Conservation (phyloP, 371 early-diverging fungal genomes). For the Mucor racemosus region DNA sequence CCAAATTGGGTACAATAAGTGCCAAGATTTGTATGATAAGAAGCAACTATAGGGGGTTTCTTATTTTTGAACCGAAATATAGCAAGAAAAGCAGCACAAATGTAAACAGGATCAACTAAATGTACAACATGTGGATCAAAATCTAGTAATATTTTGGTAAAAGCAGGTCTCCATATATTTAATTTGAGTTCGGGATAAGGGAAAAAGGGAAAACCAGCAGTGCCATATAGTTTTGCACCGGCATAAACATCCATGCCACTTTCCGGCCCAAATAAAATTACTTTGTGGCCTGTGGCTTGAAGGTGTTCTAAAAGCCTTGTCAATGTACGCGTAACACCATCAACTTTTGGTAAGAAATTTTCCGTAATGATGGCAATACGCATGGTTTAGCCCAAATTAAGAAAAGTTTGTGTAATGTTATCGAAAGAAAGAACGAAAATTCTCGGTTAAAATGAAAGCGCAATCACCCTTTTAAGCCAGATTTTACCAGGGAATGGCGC, state of each 20-base stretch:
- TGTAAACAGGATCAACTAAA: slow-evolving; percentile 55
- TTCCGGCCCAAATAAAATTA: slow-evolving; percentile 49
- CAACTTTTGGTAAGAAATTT: slow-evolving; percentile 57
- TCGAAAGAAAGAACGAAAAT: not conserved
- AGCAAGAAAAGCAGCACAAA: slow-evolving; percentile 41
- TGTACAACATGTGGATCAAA: slow-evolving; percentile 55
- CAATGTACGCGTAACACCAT: slow-evolving; percentile 55
- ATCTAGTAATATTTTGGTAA: slow-evolving; percentile 35
- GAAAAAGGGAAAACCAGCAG: slow-evolving; percentile 48
- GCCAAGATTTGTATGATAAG: slow-evolving; percentile 56
- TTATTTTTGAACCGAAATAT: slow-evolving; percentile 12
- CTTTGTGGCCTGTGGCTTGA: slow-evolving; percentile 37
- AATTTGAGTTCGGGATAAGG: slow-evolving; percentile 54
- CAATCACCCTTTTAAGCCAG: not conserved
- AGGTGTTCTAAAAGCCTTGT: slow-evolving; percentile 48
- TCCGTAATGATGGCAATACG: slow-evolving; percentile 56
- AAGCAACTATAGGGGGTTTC: slow-evolving; percentile 44
- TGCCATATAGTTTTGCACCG: slow-evolving; percentile 46
- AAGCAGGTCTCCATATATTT: slow-evolving; percentile 49
- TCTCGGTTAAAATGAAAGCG: not conserved
- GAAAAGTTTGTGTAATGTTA: not conserved
- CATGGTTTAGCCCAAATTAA: slow-evolving; percentile 21
- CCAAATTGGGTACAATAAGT: slow-evolving; percentile 53
- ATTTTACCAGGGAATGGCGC: slow-evolving; percentile 28
- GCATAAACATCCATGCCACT: slow-evolving; percentile 41